Conservation (phyloP, 2,329 filamentous ascomycete species). For the Penicillium hordei region DNA sequence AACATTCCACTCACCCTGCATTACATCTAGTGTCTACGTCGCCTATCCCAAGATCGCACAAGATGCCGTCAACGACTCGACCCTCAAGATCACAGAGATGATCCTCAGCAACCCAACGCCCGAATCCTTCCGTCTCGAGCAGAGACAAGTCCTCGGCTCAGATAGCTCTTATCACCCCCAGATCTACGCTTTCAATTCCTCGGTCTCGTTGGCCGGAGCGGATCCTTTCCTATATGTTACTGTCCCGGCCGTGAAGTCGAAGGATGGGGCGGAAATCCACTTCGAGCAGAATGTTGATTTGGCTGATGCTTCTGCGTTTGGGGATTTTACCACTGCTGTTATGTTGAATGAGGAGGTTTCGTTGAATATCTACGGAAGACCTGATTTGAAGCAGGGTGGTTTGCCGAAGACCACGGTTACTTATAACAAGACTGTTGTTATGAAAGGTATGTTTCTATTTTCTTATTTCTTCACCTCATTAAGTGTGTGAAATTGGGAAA, state of each 20-base stretch:
- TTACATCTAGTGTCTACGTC: slow-evolving; percentile 53
- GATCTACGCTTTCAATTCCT: slow-evolving; percentile 55
- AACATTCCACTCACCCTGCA: not conserved
- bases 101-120: slow-evolving; percentile 52
- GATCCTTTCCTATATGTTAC: slow-evolving; percentile 47
- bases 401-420: slow-evolving; percentile 53
- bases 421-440: slow-evolving; percentile 58
- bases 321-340: slow-evolving; percentile 50
- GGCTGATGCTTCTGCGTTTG: slow-evolving; percentile 47
- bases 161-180: slow-evolving; percentile 54
- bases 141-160: slow-evolving; percentile 50
- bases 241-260: slow-evolving; percentile 48
- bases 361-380: slow-evolving; percentile 53
- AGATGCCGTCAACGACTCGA: slow-evolving; percentile 52
- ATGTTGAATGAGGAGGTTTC: slow-evolving; percentile 51
- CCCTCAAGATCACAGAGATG: slow-evolving; percentile 52
- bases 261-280: slow-evolving; percentile 43
- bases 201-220: slow-evolving; percentile 49
- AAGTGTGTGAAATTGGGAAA: too few relatives aligned
- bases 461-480: too few relatives aligned
- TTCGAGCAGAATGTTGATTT: slow-evolving; percentile 50
- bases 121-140: slow-evolving; percentile 50
- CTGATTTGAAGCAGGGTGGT: slow-evolving; percentile 51
- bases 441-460: slow-evolving; percentile 55
- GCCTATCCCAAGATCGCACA: slow-evolving; percentile 61